These are phyloP conservation scores for Fusarium denticulatum DNA, from an alignment of 2,329 filamentous ascomycete genomes.

Conservation along the genomic window DNA sequence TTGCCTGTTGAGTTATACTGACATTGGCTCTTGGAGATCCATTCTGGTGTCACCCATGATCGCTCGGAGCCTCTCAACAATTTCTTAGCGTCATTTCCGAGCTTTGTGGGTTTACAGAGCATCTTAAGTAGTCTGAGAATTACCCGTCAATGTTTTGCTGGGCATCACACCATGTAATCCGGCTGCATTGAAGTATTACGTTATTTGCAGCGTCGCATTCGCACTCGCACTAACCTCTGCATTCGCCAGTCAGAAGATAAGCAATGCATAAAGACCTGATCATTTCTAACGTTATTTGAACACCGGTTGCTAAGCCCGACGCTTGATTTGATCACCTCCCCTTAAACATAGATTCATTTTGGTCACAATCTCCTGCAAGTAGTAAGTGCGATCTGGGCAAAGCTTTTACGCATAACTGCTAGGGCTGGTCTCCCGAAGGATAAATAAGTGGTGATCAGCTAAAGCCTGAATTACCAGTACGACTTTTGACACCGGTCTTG, in stretches of 20 bases:
- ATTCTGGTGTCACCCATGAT: not conserved
- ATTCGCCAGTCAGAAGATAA: not conserved
- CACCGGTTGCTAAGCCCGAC: not conserved
- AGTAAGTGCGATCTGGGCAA: too few relatives aligned
- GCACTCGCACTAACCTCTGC: not conserved
- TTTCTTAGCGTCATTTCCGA: too few relatives aligned
- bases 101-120: accelerated
- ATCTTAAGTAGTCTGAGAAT: not conserved
- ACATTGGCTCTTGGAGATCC: not conserved
- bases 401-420: not conserved
- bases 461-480: not conserved
- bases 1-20: accelerated
- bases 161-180: slow-evolving; percentile 1
- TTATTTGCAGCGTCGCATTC: not conserved
- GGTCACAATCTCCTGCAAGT: too few relatives aligned
- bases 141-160: not conserved
- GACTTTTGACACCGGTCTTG: not conserved
- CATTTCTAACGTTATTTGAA: not conserved
- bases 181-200: not conserved
- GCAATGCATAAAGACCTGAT: not conserved
- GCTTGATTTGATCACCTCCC: too few relatives aligned
- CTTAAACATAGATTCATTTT: not conserved
- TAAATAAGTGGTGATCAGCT: not conserved
- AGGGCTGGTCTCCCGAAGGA: accelerated
- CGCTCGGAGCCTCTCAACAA: accelerated